A percentile compares a stretch with the other conserved stretches of the same genome.
These are phyloP conservation scores for Trichoderma sp. DNA, from an alignment of 2,329 filamentous ascomycete species.

Conservation along the genomic window DNA sequence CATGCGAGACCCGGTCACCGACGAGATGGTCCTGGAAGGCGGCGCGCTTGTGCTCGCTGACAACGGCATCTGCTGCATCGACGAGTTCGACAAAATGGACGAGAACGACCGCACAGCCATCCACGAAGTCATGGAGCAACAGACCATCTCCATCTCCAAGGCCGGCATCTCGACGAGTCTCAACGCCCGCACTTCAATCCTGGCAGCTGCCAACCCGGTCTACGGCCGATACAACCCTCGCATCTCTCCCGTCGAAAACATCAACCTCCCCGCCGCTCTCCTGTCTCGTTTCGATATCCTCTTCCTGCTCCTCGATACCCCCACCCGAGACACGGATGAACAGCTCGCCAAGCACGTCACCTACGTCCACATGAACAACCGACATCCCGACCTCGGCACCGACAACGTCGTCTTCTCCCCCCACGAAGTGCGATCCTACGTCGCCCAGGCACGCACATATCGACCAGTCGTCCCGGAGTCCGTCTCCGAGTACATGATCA, in stretches of 20 bases:
- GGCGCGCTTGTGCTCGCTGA: conserved; percentile 79
- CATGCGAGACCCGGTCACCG: conserved; percentile 80
- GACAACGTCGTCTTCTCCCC: conserved; percentile 79
- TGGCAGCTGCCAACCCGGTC: conserved; percentile 93
- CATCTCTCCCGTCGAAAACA: conserved; percentile 96
- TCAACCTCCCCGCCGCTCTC: conserved; percentile 96
- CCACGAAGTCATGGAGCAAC: conserved; percentile 87
- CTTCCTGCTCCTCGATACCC: conserved; percentile 95
- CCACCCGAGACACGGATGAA: conserved; percentile 84
- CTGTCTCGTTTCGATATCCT: conserved; percentile 96
- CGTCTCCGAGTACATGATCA: conserved; percentile 94
- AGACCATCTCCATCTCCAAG: conserved; percentile 84
- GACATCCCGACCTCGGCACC: conserved; percentile 73
- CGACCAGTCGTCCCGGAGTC: conserved; percentile 81
- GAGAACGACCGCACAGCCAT: conserved; percentile 80
- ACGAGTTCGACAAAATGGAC: conserved; percentile 90
- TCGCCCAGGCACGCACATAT: conserved; percentile 88
- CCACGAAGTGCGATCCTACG: conserved; percentile 92
- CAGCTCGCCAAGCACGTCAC: conserved; percentile 95
- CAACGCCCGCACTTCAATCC: conserved; percentile 92
- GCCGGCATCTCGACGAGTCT: conserved; percentile 73
- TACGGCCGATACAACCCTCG: conserved; percentile 98
- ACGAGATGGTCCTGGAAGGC: conserved; percentile 82
- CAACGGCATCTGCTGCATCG: conserved; percentile 83
- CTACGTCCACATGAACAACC: conserved; percentile 95